Percentiles rank a stretch among this genome's conserved stretches.
Evolutionary conservation across 805 yeast species (phyloP).

Genomic region (Candida ficus): DNA sequence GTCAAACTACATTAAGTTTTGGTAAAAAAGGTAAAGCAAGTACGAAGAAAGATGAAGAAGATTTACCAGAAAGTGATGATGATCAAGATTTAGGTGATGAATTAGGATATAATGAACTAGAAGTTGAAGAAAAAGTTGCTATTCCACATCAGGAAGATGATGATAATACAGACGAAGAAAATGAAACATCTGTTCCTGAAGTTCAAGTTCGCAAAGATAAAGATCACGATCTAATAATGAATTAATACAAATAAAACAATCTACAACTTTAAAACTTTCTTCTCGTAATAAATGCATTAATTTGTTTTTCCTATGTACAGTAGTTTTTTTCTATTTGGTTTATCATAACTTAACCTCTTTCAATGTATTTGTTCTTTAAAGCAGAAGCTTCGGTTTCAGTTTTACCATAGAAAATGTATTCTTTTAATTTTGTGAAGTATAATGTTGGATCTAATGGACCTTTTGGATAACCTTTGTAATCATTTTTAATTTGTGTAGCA

Average conservation of each 20-base stretch:
- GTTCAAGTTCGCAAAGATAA: constrained; percentile 14
- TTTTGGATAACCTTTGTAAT: constrained; percentile 60
- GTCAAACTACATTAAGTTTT: constrained; percentile 36
- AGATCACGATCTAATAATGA: constrained; percentile 24
- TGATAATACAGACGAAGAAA: constrained; percentile 12
- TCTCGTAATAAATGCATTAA: constrained; percentile 3
- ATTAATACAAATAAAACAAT: neutral
- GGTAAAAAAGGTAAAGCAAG: constrained; percentile 10
- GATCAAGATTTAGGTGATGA: constrained; percentile 19
- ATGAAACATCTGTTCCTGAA: constrained; percentile 1
- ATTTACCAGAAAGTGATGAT: constrained; percentile 21
- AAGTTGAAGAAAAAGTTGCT: constrained; percentile 3
- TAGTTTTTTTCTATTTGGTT: neutral
- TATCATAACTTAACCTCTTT: constrained; percentile 27
- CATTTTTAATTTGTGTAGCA: constrained; percentile 64
- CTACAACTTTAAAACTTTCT: neutral
- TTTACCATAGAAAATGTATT: constrained; percentile 71
- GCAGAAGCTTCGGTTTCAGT: constrained; percentile 33
- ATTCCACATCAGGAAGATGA: constrained; percentile 12
- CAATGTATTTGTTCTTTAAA: constrained; percentile 21
- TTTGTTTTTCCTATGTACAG: constrained; percentile 11
- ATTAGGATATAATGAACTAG: constrained; percentile 8
- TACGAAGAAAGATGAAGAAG: constrained; percentile 16
- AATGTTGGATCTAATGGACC: constrained; percentile 73
- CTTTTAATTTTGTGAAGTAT: constrained; percentile 65